Conservation (phyloP, 1,139 yeast genomes). For the Saccharomyces hybrid region DNA sequence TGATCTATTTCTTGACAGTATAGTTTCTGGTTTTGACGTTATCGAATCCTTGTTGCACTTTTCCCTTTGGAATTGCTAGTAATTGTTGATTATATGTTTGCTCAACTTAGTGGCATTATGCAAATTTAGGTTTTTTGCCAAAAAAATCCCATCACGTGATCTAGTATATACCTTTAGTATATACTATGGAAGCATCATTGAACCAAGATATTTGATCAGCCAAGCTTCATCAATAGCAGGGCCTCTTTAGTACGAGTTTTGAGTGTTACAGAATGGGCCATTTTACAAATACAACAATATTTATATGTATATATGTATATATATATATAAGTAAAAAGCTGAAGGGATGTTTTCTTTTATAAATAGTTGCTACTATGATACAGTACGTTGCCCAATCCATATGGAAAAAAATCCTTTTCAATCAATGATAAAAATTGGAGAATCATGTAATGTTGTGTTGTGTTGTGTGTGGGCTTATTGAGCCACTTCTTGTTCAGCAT, state of each 20-base stretch:
- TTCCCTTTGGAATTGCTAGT: background rate
- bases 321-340: background rate
- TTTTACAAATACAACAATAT: background rate
- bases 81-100: background rate
- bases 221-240: too few species aligned
- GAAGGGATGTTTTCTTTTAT: background rate
- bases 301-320: background rate
- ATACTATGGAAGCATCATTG: background rate
- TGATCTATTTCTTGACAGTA: background rate
- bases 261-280: background rate
- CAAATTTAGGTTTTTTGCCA: background rate
- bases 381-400: background rate
- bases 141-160: background rate
- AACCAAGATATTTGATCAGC: too few species aligned
- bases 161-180: background rate
- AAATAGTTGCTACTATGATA: background rate
- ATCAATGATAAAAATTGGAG: background rate
- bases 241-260: background rate
- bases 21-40: background rate
- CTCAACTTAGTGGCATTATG: background rate
- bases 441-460: slow-evolving; percentile 5
- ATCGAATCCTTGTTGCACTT: background rate
- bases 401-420: background rate
- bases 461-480: slow-evolving; percentile 11
- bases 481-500: slow-evolving; percentile 25